A percentile compares a stretch with the other conserved stretches of the same genome.
phyloP scores from a whole-genome alignment of 176 grass and related monocot species.

The Carex kokanica region DNA sequence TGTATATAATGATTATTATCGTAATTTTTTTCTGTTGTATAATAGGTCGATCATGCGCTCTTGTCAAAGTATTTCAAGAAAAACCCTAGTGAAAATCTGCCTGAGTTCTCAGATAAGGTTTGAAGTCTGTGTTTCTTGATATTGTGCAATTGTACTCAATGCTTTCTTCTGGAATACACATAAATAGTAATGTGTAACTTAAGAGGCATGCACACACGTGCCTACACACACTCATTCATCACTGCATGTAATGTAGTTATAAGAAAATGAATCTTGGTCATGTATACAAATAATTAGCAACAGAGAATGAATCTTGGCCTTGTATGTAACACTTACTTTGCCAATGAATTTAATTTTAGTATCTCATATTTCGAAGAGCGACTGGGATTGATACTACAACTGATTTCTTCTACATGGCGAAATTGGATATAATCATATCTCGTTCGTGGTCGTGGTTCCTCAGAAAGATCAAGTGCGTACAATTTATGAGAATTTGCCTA shows the following conservation, averaged over 20 bases:
- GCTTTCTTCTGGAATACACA: no score
- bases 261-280: background rate
- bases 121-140: slow-evolving; percentile 1
- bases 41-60: slow-evolving; percentile 68
- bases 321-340: background rate
- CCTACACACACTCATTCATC: no score
- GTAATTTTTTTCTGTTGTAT: slow-evolving; percentile 37
- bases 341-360: slow-evolving; percentile 37
- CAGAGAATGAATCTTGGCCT: no score
- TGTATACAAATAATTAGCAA: background rate
- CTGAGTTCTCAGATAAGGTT: slow-evolving; percentile 84
- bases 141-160: no score
- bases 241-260: background rate
- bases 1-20: no score
- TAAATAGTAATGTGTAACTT: no score
- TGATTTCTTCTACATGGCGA: slow-evolving; percentile 81
- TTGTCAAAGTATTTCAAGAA: slow-evolving; percentile 68
- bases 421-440: slow-evolving; percentile 78
- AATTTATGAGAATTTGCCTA: background rate
- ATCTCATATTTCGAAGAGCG: slow-evolving; percentile 79
- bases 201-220: no score
- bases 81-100: slow-evolving; percentile 55
- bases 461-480: slow-evolving; percentile 48
- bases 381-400: slow-evolving; percentile 72
- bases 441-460: slow-evolving; percentile 64